phyloP scores from a whole-genome alignment of 139 green algal genomes.

The Picochlorum sp. region DNA sequence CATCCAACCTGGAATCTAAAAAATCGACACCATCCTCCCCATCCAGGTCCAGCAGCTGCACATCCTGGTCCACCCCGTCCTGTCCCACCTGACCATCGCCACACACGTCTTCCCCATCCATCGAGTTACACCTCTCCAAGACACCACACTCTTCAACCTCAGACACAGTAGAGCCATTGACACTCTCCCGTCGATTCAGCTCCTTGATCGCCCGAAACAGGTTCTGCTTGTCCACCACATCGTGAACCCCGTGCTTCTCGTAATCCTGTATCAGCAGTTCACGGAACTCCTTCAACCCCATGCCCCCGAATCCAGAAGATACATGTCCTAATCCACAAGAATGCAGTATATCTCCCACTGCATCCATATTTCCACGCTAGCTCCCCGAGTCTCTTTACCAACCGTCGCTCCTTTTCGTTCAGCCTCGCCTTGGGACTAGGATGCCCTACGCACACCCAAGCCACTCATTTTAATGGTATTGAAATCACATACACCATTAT shows the following conservation, averaged over 20 bases:
- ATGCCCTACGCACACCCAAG: too few relatives aligned
- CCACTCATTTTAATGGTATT: too few relatives aligned
- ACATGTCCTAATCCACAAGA: neutral
- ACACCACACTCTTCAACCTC: neutral
- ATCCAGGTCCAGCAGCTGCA: conserved; percentile 62
- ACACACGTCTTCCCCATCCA: neutral
- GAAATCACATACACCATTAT: too few relatives aligned
- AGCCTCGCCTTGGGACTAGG: too few relatives aligned
- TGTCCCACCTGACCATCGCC: neutral
- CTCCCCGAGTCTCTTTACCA: too few relatives aligned
- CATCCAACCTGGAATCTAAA: too few relatives aligned
- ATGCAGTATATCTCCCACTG: too few relatives aligned
- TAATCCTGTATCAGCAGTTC: conserved; percentile 41
- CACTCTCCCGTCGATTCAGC: neutral
- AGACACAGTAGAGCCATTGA: neutral
- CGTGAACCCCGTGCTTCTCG: conserved; percentile 42
- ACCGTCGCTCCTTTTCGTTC: too few relatives aligned
- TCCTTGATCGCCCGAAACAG: conserved; percentile 62
- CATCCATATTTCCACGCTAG: too few relatives aligned
- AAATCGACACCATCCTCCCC: conserved; percentile 49
- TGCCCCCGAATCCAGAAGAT: neutral
- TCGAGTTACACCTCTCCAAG: neutral
- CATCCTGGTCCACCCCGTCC: conserved; percentile 2
- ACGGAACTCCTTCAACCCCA: neutral
- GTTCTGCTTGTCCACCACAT: conserved; percentile 65